These are phyloP conservation scores for Suhomyces anneliseae DNA, from an alignment of 1,139 yeast genomes.

Conservation along the genomic window DNA sequence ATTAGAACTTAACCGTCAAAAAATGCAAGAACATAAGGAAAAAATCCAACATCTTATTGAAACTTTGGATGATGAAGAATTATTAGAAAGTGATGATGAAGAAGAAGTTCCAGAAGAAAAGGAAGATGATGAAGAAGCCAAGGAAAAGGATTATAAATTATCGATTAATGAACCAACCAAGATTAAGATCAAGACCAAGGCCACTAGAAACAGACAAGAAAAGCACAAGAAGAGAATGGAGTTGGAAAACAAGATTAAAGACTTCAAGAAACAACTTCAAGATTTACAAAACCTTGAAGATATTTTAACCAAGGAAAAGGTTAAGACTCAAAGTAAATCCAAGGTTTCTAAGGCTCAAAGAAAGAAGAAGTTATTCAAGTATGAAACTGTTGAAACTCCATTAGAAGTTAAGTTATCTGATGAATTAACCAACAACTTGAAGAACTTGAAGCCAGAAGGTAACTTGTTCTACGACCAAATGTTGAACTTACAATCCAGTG, in stretches of 20 bases:
- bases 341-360: constrained; percentile 13
- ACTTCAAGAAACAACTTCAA: constrained; percentile 53
- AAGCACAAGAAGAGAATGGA: constrained; percentile 61
- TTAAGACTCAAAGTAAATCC: constrained; percentile 19
- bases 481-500: constrained; percentile 77
- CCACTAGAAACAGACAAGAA: constrained; percentile 71
- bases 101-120: constrained; percentile 37
- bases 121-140: constrained; percentile 27
- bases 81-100: constrained; percentile 45
- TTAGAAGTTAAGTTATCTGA: constrained; percentile 87
- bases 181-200: constrained; percentile 70
- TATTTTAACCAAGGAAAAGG: constrained; percentile 41
- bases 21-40: constrained; percentile 59
- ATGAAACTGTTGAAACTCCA: constrained; percentile 59
- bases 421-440: constrained; percentile 81
- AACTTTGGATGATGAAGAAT: constrained; percentile 59
- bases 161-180: constrained; percentile 74
- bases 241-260: constrained; percentile 58
- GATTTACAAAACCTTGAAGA: constrained; percentile 60
- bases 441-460: constrained; percentile 90
- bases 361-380: constrained; percentile 47
- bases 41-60: constrained; percentile 65
- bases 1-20: constrained; percentile 63
- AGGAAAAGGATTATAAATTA: constrained; percentile 33
- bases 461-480: constrained; percentile 80